Conservation (phyloP, 495 filamentous ascomycete genomes). For the Podospora pseudopauciseta region DNA sequence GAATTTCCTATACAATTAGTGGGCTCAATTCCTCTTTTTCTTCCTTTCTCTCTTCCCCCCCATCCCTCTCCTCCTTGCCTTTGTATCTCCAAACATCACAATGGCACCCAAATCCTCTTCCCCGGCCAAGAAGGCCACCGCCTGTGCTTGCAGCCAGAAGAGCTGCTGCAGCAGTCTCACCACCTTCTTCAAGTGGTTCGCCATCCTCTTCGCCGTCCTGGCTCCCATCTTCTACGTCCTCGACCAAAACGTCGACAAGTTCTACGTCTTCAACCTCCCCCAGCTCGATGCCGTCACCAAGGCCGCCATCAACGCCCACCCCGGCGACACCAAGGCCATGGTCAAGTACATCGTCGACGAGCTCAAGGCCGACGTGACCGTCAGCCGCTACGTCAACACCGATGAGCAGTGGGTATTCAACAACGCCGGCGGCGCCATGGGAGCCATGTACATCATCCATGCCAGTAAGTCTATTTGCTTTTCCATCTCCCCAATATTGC, state of each 20-base stretch:
- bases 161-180: conserved; percentile 28
- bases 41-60: conserved; percentile 4
- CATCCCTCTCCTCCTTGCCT: conserved; percentile 1
- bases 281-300: conserved; percentile 66
- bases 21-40: not conserved
- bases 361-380: conserved; percentile 41
- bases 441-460: conserved; percentile 85
- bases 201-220: conserved; percentile 57
- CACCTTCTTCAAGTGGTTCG: conserved; percentile 51
- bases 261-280: conserved; percentile 71
- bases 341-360: conserved; percentile 62
- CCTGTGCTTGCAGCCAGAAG: conserved; percentile 2
- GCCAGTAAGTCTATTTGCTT: conserved; percentile 52
- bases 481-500: not conserved
- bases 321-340: conserved; percentile 65
- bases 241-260: conserved; percentile 64
- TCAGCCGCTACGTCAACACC: conserved; percentile 52
- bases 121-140: conserved; percentile 9
- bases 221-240: conserved; percentile 58
- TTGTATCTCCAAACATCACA: conserved; percentile 6
- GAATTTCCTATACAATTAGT: not conserved
- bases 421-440: conserved; percentile 83
- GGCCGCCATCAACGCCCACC: conserved; percentile 61
- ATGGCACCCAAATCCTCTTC: conserved; percentile 23
- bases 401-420: conserved; percentile 69